Base-by-base conservation (phyloP, 768 basidiomycete species). In the Boletus pseudo-olivaceus region DNA sequence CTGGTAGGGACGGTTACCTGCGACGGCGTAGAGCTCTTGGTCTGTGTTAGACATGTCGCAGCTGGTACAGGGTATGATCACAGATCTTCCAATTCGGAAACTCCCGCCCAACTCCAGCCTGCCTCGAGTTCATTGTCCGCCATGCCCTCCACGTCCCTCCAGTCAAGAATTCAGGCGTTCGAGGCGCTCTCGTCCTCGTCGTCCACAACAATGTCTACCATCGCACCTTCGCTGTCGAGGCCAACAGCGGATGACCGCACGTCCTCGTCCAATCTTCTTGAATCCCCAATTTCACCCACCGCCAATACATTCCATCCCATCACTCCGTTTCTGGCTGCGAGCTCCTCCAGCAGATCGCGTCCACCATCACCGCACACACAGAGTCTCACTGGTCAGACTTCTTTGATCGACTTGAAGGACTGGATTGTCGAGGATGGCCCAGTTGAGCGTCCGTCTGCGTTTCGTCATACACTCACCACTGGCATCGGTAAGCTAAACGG, bases 391-490 rank as follows among this genome's bases (percentile, higher is more conserved):
- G 73, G 77, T 33, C 84, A 80, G 63, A 74, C 82, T 0, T 87
- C 87, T 34, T 73, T 87, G 49, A 80, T 88, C 59, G 87, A 89
- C 70, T 75, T 89, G 54, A 80, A 79, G 53, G 87, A 89, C 67
- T 88, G 87, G 86, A 78, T 87, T 49, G 73, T 87, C 50, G 86
- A 85, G 45, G 83, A 85, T 58, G 82, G 80, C 10, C 76, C 79
- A 23, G 67, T 72, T 6, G 60, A 60, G n/a, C 49, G 40, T 3
- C 56, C 53, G 30, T 56, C 62, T n/a, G 20, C 49, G 9, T 33
- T 50, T 42, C 54, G 27, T 47, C 68, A 47, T 45, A 17, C 58
- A 4, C 49, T 51, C 46, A 39, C 42, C 6, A n/a, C 30, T n/a
- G 57, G 59, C 37, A 29, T 45, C 33, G 17, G 47, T 45, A 59